Conservation (phyloP, 441 rosid species). For the Bocquillonia castaneifolia region DNA sequence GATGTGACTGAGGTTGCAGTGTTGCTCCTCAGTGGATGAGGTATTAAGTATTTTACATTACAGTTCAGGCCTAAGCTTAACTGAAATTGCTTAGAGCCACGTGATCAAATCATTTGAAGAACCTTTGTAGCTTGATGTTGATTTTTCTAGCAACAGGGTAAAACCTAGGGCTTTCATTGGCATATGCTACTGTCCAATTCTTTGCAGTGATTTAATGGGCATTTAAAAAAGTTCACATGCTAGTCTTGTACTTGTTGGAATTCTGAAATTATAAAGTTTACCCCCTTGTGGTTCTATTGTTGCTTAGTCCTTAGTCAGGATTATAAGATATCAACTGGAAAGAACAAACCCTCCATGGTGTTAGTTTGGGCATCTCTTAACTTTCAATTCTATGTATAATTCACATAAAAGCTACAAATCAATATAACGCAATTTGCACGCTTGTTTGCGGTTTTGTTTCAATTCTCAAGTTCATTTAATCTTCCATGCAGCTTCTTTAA, state of each 20-base stretch:
- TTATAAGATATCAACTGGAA: background rate
- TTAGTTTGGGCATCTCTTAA: conserved; percentile 2
- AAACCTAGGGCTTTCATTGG: background rate
- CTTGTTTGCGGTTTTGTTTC: conserved; percentile 6
- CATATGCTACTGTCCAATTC: background rate
- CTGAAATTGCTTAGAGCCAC: background rate
- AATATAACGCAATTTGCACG: background rate
- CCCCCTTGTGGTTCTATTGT: background rate
- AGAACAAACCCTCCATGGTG: background rate
- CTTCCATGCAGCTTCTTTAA: conserved; percentile 58
- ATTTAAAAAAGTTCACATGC: background rate
- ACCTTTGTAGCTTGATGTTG: background rate
- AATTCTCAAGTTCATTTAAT: conserved; percentile 8
- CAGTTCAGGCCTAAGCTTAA: background rate
- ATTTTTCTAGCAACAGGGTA: background rate
- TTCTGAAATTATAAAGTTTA: background rate
- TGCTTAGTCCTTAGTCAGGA: background rate
- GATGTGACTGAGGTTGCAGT: background rate
- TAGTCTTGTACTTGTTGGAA: background rate
- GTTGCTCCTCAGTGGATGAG: background rate
- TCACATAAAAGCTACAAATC: background rate
- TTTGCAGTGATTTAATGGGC: background rate
- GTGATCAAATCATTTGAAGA: background rate
- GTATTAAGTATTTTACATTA: background rate
- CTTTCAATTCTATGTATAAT: conserved; percentile 4